Base-by-base conservation (phyloP, 108 stramenopile species). In the Discostella stelligeroides region DNA sequence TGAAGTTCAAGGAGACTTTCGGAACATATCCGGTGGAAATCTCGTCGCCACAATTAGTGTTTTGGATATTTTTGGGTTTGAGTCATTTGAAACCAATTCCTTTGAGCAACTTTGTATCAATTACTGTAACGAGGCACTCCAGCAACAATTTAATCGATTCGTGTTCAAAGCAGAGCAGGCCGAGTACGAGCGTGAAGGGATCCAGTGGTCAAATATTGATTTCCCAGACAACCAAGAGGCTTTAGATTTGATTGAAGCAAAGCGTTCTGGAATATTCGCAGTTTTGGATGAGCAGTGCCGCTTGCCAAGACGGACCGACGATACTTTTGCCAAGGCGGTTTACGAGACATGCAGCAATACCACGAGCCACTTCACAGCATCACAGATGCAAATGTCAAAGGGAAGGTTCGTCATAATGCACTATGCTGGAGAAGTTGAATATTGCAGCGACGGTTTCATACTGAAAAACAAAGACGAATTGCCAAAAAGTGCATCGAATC, bases 1-100 rank as follows among this genome's bases (percentile, higher is more conserved):
- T 48, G 72, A 78, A 58, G 82, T 85, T 7, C 69, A 50, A 43
- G 72, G 60, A 23, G 75, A 72, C 41, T 17, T 39, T 28, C 27
- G 28, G 59, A 54, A 57, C 12, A 27, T 49, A 38, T 70, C 61
- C 34, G 21, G 47, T 29, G 46, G 49, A 3, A 85, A 79, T 25
- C 70, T 84, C 9, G 79, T 72, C 12, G 82, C 91, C 9, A 91
- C 91, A 21, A 98, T 98, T 50, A 97, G 97, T 46, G 92, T 99
- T 27, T 79, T 99, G 20, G 99, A 99, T 72, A 99, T 99, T 60
- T 99, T 99, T 79, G 99, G 99, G 24, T 99, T 99, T 69, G 99
- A 99, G 75, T 93, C 92, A 28, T 99, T 99, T 69, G 82, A 85
- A 9, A 63, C 60, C 38, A 97, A 97, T 73, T 89, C 88, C 18